Percentiles rank a stretch among this genome's conserved stretches.
These are phyloP conservation scores for Fomitopsis palustris DNA, from an alignment of 1,284 basidiomycete species.

Conservation along the genomic window DNA sequence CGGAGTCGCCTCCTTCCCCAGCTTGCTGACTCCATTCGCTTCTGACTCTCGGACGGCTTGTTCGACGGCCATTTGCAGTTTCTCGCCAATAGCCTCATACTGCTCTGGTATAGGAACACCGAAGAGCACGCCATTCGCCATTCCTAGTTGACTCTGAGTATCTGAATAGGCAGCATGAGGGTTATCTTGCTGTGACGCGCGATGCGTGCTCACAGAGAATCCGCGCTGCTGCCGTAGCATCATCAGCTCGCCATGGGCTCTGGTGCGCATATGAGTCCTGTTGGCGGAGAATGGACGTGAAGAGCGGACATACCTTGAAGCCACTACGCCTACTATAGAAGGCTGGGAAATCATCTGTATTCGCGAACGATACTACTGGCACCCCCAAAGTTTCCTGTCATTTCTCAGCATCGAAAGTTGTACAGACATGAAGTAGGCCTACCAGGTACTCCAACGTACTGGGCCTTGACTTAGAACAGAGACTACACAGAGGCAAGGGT, in stretches of 20 bases:
- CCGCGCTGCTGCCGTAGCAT: conserved; percentile 61
- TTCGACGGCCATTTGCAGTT: conserved; percentile 81
- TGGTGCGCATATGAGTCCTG: conserved; percentile 21
- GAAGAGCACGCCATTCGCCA: conserved; percentile 76
- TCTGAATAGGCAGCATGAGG: conserved; percentile 34
- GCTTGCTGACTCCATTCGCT: conserved; percentile 74
- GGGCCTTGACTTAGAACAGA: not conserved
- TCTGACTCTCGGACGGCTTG: conserved; percentile 85
- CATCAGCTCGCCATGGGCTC: conserved; percentile 69
- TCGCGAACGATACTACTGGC: conserved; percentile 80
- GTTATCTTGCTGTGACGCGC: not conserved
- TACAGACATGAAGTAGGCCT: conserved; percentile 15
- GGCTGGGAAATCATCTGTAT: conserved; percentile 84
- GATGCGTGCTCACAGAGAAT: conserved; percentile 59
- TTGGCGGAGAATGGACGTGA: not conserved
- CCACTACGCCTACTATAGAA: conserved; percentile 91
- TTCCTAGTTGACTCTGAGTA: conserved; percentile 56
- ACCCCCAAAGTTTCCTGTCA: conserved; percentile 93
- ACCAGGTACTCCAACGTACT: conserved; percentile 94
- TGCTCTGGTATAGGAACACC: conserved; percentile 88
- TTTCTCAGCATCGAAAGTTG: not conserved
- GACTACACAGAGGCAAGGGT: conserved; percentile 1
- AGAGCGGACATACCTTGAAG: conserved; percentile 52
- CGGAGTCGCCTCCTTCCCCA: conserved; percentile 92
- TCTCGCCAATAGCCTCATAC: conserved; percentile 63